These are phyloP conservation scores for Pisolithus sp. DNA, from an alignment of 768 basidiomycete genomes.

Conservation along the genomic window DNA sequence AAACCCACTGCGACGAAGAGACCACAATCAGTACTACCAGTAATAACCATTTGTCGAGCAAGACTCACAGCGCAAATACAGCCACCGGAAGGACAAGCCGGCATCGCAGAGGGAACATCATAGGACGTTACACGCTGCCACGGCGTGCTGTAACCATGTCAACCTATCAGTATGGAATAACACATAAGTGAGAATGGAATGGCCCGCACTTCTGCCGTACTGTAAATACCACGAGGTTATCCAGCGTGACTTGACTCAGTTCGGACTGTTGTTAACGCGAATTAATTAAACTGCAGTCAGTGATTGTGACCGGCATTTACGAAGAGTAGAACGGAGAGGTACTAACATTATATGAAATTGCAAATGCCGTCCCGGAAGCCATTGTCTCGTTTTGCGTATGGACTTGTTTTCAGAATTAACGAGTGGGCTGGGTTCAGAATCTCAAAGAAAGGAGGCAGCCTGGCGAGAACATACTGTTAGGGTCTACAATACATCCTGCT, in stretches of 20 bases:
- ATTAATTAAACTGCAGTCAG: not conserved
- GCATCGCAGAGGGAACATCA: slow-evolving; percentile 44
- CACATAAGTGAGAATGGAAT: not conserved
- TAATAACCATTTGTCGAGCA: not conserved
- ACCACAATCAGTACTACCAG: not conserved
- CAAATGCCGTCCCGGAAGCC: slow-evolving; percentile 51
- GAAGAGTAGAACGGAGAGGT: not conserved
- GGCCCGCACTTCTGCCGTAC: slow-evolving; percentile 43
- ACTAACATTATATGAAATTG: slow-evolving; percentile 45
- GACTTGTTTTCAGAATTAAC: slow-evolving; percentile 27
- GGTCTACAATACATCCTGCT: slow-evolving; percentile 32
- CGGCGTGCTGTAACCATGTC: slow-evolving; percentile 34
- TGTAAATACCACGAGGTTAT: slow-evolving; percentile 33
- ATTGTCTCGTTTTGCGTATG: slow-evolving; percentile 46
- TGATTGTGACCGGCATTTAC: not conserved
- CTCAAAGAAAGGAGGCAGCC: too few relatives aligned
- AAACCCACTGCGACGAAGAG: slow-evolving; percentile 38
- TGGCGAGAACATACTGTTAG: slow-evolving; percentile 38
- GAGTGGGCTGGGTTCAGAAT: slow-evolving; percentile 11
- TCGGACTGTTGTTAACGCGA: slow-evolving; percentile 33
- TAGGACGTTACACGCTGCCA: slow-evolving; percentile 45
- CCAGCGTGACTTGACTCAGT: slow-evolving; percentile 38
- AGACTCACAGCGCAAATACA: slow-evolving; percentile 44
- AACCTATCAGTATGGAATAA: not conserved
- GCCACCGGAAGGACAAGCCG: slow-evolving; percentile 43